phyloP scores from a whole-genome alignment of 352 stramenopile genomes.

The Lagenidium giganteum region DNA sequence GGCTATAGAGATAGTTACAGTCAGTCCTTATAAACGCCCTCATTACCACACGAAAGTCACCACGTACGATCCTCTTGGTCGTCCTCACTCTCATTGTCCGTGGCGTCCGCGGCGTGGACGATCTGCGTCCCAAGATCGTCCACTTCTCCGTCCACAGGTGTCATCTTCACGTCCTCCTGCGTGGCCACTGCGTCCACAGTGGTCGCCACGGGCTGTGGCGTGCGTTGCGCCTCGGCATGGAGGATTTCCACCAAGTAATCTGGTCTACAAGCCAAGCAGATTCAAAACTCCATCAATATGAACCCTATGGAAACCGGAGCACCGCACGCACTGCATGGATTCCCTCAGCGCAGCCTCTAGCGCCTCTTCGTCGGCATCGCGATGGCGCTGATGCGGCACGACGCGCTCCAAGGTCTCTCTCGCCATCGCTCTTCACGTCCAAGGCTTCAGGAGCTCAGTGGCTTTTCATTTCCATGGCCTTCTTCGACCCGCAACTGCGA shows the following conservation, averaged over 20 bases:
- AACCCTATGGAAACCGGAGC: background rate
- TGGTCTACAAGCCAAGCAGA: conserved; percentile 19
- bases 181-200: background rate
- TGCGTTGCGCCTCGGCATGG: conserved; percentile 34
- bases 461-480: no score
- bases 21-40: background rate
- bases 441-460: no score
- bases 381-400: conserved; percentile 12
- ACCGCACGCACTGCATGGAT: conserved; percentile 40
- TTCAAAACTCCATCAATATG: background rate
- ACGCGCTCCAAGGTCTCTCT: no score
- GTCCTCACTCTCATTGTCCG: conserved; percentile 6
- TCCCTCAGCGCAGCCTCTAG: conserved; percentile 59
- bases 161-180: conserved; percentile 8
- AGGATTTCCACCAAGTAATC: conserved; percentile 73
- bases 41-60: background rate
- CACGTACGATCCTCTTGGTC: conserved; percentile 18
- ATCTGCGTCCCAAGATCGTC: conserved; percentile 1
- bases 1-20: conserved; percentile 15
- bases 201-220: background rate
- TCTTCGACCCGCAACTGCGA: no score
- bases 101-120: background rate
- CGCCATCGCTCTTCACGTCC: no score
- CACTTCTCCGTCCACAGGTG: conserved; percentile 1
- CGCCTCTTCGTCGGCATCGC: conserved; percentile 66